Percentiles rank a stretch among this genome's conserved stretches.
Conservation (phyloP, 495 filamentous ascomycete genomes). For the Penicillium angulare region DNA sequence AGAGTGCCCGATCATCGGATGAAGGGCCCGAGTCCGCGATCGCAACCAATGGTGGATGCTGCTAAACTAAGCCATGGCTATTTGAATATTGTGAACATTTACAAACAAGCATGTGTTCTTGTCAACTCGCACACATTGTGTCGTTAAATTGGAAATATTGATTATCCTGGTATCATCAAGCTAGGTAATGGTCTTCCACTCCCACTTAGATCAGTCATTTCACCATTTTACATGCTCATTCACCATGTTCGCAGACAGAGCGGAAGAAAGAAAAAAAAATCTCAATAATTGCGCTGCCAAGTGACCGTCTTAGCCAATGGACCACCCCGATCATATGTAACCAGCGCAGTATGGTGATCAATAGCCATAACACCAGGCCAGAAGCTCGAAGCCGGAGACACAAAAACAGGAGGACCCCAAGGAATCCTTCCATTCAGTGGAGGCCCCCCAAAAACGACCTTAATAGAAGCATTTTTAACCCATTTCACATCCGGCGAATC, state of each 20-base stretch:
- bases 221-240: too few species aligned
- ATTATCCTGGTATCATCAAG: too few species aligned
- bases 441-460: slow-evolving; percentile 35
- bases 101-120: too few species aligned
- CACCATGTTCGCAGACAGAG: too few species aligned
- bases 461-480: slow-evolving; percentile 41
- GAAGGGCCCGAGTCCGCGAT: not conserved
- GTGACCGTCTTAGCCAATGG: slow-evolving; percentile 36
- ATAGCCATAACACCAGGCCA: slow-evolving; percentile 46
- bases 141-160: too few species aligned
- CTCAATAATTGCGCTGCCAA: too few species aligned
- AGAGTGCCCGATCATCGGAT: slow-evolving; percentile 1
- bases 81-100: too few species aligned
- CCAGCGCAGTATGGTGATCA: slow-evolving; percentile 36
- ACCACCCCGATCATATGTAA: slow-evolving; percentile 41
- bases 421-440: slow-evolving; percentile 36
- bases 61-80: not conserved
- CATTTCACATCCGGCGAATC: slow-evolving; percentile 37
- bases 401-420: slow-evolving; percentile 29
- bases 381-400: slow-evolving; percentile 35
- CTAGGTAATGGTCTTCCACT: too few species aligned
- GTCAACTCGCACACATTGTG: too few species aligned
- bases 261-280: too few species aligned
- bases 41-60: not conserved
- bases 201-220: too few species aligned